Evolutionary conservation across 2,329 filamentous ascomycete genomes (phyloP).

Genomic region (Colletotrichum lini): DNA sequence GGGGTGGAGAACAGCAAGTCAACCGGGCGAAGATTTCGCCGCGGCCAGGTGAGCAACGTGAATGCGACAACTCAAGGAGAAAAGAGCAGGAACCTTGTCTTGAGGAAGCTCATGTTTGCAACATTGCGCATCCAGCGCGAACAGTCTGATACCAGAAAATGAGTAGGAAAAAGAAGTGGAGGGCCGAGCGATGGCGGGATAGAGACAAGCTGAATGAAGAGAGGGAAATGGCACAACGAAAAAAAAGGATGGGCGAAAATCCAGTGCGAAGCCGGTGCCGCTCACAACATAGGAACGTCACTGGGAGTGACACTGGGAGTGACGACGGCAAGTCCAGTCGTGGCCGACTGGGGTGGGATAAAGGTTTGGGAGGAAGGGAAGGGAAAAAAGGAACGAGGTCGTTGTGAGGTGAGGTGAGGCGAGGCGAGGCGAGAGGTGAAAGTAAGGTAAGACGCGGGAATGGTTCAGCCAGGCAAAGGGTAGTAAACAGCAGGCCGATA

Average conservation of each 20-base stretch:
- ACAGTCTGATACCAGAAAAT: conserved; percentile 21
- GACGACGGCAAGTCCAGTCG: conserved; percentile 32
- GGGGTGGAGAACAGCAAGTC: conserved; percentile 39
- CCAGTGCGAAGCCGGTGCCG: conserved; percentile 37
- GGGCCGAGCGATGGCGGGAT: conserved; percentile 36
- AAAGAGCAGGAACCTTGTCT: conserved; percentile 55
- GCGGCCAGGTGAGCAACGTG: conserved; percentile 8
- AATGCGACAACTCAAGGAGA: conserved; percentile 29
- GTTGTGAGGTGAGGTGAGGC: conserved; percentile 2
- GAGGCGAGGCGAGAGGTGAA: conserved; percentile 21
- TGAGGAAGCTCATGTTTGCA: conserved; percentile 60
- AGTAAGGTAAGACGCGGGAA: conserved; percentile 23
- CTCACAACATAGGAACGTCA: conserved; percentile 41
- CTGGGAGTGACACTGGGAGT: conserved; percentile 2
- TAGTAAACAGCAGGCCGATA: background rate
- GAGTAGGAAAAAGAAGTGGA: conserved; percentile 27
- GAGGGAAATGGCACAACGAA: conserved; percentile 26
- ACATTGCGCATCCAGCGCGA: conserved; percentile 52
- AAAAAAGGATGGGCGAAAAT: conserved; percentile 37
- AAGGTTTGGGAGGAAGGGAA: background rate
- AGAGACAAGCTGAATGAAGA: conserved; percentile 26
- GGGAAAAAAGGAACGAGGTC: conserved; percentile 7
- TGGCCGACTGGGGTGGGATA: conserved; percentile 19
- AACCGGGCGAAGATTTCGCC: conserved; percentile 37
- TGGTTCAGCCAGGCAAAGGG: conserved; percentile 16